A percentile compares a stretch with the other conserved stretches of the same genome.
Evolutionary conservation across 768 basidiomycete species (phyloP).

Genomic region (Rubroboletus satanas): DNA sequence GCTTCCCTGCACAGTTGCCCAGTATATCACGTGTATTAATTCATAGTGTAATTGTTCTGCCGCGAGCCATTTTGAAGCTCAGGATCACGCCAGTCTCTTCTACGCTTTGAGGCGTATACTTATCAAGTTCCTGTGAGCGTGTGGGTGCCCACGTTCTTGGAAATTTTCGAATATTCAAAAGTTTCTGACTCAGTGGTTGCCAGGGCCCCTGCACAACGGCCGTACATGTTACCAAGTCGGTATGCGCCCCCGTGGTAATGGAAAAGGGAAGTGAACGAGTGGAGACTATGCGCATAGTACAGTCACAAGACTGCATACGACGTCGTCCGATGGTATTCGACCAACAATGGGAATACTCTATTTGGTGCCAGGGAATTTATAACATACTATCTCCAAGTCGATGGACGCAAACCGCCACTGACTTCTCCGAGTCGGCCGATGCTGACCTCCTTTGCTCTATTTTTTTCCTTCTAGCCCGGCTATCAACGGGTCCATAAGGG

Average conservation of each 20-base stretch:
- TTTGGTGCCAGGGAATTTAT: too few species aligned
- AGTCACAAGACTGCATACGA: too few species aligned
- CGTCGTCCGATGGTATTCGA: too few species aligned
- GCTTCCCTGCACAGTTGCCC: constrained; percentile 1
- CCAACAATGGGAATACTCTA: too few species aligned
- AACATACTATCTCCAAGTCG: too few species aligned
- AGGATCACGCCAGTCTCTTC: neutral
- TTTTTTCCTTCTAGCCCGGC: too few species aligned
- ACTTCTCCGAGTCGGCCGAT: too few species aligned
- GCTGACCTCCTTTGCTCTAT: too few species aligned
- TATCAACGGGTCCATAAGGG: too few species aligned
- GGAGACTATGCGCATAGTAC: too few species aligned
- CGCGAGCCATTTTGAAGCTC: neutral
- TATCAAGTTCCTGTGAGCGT: neutral
- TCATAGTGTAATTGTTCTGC: neutral
- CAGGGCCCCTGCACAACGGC: neutral
- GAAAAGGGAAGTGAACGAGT: neutral
- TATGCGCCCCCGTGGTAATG: neutral
- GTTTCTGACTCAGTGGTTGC: neutral
- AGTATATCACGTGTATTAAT: constrained; percentile 1
- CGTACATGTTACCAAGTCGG: neutral
- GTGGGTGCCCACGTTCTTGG: neutral
- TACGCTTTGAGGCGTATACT: neutral
- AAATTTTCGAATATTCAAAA: neutral
- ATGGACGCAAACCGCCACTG: too few species aligned